Evolutionary conservation across 169 alveolate genomes (phyloP).

Genomic region (Prorocentrum cordatum): DNA sequence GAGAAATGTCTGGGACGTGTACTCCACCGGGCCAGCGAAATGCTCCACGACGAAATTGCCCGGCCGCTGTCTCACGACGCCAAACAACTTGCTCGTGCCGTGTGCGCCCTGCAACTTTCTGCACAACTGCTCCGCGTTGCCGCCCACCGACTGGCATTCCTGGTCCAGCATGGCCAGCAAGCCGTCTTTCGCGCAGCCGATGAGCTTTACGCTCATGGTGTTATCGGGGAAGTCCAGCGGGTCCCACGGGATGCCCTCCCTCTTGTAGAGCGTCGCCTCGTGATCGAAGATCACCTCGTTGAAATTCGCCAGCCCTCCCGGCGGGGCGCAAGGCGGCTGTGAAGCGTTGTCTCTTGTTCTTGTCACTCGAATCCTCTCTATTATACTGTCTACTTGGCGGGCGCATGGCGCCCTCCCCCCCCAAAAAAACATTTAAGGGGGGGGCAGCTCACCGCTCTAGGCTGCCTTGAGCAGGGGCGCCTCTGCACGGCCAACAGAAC

Average conservation of each 20-base stretch:
- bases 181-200: constrained; percentile 80
- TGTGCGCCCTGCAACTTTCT: constrained; percentile 79
- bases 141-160: constrained; percentile 87
- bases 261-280: constrained; percentile 77
- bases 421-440: too few species aligned
- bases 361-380: too few species aligned
- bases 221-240: constrained; percentile 96
- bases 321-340: too few species aligned
- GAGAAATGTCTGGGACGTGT: constrained; percentile 86
- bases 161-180: constrained; percentile 90
- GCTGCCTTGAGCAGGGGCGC: too few species aligned
- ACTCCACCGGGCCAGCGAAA: constrained; percentile 93
- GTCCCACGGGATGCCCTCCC: constrained; percentile 83
- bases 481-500: too few species aligned
- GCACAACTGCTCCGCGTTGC: constrained; percentile 81
- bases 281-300: constrained; percentile 91
- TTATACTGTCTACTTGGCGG: too few species aligned
- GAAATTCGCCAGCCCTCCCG: too few species aligned
- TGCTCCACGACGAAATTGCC: constrained; percentile 85
- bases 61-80: constrained; percentile 79
- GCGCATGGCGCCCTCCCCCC: too few species aligned
- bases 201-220: constrained; percentile 88
- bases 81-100: constrained; percentile 75
- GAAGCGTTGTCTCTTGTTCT: too few species aligned
- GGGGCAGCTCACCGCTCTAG: too few species aligned